A percentile compares a stretch with the other conserved stretches of the same genome.
phyloP scores from a whole-genome alignment of 1,284 basidiomycete genomes.

The Waitea zeae region DNA sequence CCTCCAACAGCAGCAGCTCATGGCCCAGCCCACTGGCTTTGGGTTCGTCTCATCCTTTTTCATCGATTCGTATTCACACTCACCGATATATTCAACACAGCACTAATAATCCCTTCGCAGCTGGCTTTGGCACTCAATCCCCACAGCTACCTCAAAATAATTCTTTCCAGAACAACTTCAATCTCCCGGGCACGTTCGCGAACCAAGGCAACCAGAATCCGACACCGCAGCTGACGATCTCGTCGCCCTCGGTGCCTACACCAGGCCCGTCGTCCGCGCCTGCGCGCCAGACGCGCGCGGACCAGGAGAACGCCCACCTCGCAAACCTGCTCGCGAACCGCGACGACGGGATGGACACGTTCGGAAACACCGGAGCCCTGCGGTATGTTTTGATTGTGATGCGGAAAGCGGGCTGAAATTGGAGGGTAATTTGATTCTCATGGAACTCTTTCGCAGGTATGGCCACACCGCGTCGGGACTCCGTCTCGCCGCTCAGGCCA shows the following conservation, averaged over 20 bases:
- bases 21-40: slow-evolving; percentile 54
- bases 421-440: not conserved
- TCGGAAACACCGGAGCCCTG: slow-evolving; percentile 73
- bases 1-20: slow-evolving; percentile 30
- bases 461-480: slow-evolving; percentile 44
- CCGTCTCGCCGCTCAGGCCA: slow-evolving; percentile 28
- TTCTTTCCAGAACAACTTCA: slow-evolving; percentile 9
- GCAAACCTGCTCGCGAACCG: slow-evolving; percentile 70
- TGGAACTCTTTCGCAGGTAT: slow-evolving; percentile 24
- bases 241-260: slow-evolving; percentile 12
- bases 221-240: slow-evolving; percentile 13
- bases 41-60: slow-evolving; percentile 21
- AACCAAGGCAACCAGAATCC: no score
- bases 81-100: slow-evolving; percentile 22
- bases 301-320: slow-evolving; percentile 62
- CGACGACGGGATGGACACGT: slow-evolving; percentile 86
- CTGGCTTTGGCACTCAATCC: slow-evolving; percentile 16
- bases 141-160: slow-evolving; percentile 10
- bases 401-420: no score
- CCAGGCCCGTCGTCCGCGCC: slow-evolving; percentile 10
- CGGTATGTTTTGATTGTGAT: slow-evolving; percentile 25
- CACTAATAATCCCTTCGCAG: slow-evolving; percentile 91
- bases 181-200: slow-evolving; percentile 1
- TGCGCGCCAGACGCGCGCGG: slow-evolving; percentile 19
- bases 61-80: not conserved